These are phyloP conservation scores for Thinopyrum elongatum DNA, from an alignment of 176 grass and related monocot species.

Conservation along the genomic window DNA sequence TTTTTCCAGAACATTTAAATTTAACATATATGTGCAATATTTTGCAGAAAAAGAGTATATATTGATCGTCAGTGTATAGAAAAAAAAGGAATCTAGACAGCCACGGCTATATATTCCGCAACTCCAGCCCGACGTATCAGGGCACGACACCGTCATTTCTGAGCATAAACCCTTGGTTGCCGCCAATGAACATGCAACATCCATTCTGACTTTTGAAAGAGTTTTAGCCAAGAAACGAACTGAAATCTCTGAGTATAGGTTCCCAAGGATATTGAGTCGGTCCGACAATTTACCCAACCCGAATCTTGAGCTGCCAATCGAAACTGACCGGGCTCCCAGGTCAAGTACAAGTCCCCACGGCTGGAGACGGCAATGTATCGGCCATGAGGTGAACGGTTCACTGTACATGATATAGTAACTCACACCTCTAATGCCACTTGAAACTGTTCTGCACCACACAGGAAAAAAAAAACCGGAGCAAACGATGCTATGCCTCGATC, in stretches of 20 bases:
- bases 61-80: constrained; percentile 26
- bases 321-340: constrained; percentile 95
- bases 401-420: constrained; percentile 94
- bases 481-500: constrained; percentile 18
- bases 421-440: constrained; percentile 94
- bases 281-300: neutral
- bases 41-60: neutral
- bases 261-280: constrained; percentile 54
- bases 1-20: too few relatives aligned
- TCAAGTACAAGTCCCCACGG: constrained; percentile 92
- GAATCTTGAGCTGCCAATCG: neutral
- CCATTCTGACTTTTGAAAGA: neutral
- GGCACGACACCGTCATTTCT: constrained; percentile 92
- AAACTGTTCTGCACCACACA: constrained; percentile 87
- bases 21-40: too few relatives aligned
- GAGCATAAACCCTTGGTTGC: constrained; percentile 71
- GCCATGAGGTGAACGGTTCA: constrained; percentile 82
- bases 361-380: constrained; percentile 91
- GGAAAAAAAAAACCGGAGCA: neutral
- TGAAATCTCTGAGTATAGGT: constrained; percentile 57
- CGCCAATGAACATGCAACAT: constrained; percentile 60
- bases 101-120: neutral
- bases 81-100: neutral
- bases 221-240: neutral
- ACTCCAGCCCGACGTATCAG: constrained; percentile 67